A percentile compares a stretch with the other conserved stretches of the same genome.
phyloP scores from a whole-genome alignment of 2,329 filamentous ascomycete genomes.

The Sporothrix dimorphospora region DNA sequence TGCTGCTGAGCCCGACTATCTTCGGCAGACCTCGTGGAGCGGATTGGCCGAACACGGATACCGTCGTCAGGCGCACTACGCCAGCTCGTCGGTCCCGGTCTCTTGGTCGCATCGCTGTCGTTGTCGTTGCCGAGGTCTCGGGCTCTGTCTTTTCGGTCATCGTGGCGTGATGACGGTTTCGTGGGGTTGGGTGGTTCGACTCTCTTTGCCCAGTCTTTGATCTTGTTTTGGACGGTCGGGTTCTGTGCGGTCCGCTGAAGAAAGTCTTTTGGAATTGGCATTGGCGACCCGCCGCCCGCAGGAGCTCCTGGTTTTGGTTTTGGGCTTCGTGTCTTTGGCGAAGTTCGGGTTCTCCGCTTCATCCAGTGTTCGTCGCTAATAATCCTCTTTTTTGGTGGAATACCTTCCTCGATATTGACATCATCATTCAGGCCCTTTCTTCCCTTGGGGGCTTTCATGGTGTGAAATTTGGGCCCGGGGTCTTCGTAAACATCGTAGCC shows the following conservation, averaged over 20 bases:
- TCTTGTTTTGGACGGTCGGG: constrained; percentile 60
- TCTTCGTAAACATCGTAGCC: constrained; percentile 34
- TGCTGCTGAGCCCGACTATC: neutral
- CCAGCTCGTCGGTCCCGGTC: constrained; percentile 31
- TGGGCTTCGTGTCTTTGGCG: constrained; percentile 39
- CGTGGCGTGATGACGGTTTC: constrained; percentile 37
- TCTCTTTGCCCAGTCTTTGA: constrained; percentile 63
- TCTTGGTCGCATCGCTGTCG: constrained; percentile 34
- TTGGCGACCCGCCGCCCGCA: constrained; percentile 37
- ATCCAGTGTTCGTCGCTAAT: constrained; percentile 93
- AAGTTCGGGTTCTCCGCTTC: constrained; percentile 56
- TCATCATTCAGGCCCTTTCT: constrained; percentile 39
- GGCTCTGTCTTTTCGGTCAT: constrained; percentile 32
- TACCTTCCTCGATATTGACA: constrained; percentile 44
- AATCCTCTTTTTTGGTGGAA: constrained; percentile 84
- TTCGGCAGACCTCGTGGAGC: constrained; percentile 28
- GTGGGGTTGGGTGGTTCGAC: constrained; percentile 53
- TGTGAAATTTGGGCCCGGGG: constrained; percentile 22
- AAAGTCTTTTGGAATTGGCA: constrained; percentile 63
- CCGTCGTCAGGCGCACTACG: constrained; percentile 38
- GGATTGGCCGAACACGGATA: constrained; percentile 46
- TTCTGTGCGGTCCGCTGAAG: constrained; percentile 57
- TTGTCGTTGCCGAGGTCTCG: constrained; percentile 23
- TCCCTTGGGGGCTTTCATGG: constrained; percentile 24
- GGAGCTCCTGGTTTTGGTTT: constrained; percentile 36